Base-by-base conservation (phyloP, 306 rosid genomes). In the Pueraria montana region DNA sequence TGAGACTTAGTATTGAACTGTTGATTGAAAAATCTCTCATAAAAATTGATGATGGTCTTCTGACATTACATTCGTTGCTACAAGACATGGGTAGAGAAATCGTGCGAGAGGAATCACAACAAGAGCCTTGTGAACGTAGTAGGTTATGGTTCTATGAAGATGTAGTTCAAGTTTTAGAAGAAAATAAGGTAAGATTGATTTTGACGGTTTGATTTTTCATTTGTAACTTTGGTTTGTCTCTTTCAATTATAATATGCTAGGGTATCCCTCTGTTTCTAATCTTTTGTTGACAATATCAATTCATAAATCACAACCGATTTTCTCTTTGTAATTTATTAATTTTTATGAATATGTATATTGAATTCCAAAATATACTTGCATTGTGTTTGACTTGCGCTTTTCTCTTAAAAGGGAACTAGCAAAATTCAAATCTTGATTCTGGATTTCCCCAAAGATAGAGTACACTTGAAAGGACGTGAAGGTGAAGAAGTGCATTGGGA, bases 1-100 rank as follows among this genome's bases (percentile, higher is more conserved):
- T 42, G 30, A 18, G 20, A 26, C 3, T 0, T 68, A 56, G 73
- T 3, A 56, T 76, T 43, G 1, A 0, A 9, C 36, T 55, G 4
- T n/a, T 83, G 72, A 45, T 30, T 11, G 86, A 76, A n/a, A 83
- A 69, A 56, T 83, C 78, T 43, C 82, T 76, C 8, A 3, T 83
- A n/a, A 49, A 53, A 2, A 30, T 83, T 43, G 21, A 56, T 8
- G 18, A 26, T 42, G 32, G 18, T 27, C 6, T 0, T 45, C 36
- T 80, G 50, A 58, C 48, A 56, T 56, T 80, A 38, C 84, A 80
- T 62, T 6, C 27, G 1, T 23, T 17, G 30, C 2, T 45, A 11
- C 49, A 45, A 45, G 49, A 45, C 14, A 45, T 45, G 49, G 49
- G 49, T 10, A 45, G 49, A 45, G 16, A 45, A 45, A 45, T 45